A percentile compares a stretch with the other conserved stretches of the same genome.
Conservation (phyloP, 2,329 filamentous ascomycete genomes). For the Beauveria sp. region DNA sequence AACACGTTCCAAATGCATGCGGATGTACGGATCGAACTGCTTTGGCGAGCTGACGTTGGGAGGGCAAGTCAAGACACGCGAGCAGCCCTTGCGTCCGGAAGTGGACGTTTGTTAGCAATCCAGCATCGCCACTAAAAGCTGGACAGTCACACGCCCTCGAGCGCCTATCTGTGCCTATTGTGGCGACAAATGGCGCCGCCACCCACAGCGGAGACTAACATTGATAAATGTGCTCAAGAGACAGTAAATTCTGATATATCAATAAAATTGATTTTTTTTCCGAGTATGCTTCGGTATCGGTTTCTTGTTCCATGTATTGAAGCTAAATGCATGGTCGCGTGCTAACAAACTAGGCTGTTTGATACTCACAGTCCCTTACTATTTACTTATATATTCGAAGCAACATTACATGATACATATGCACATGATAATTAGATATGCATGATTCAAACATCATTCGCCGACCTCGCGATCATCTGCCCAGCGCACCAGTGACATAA, state of each 20-base stretch:
- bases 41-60: neutral
- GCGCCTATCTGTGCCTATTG: neutral
- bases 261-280: too few species aligned
- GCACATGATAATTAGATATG: neutral
- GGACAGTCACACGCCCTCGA: conserved; percentile 4
- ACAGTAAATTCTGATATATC: too few species aligned
- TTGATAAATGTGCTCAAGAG: too few species aligned
- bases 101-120: conserved; percentile 10
- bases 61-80: conserved; percentile 15
- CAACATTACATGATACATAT: neutral
- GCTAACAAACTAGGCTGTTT: too few species aligned
- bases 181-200: neutral
- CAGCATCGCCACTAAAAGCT: conserved; percentile 9
- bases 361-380: too few species aligned
- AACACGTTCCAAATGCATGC: neutral
- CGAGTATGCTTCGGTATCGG: too few species aligned
- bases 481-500: conserved; percentile 41
- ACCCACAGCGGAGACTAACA: neutral
- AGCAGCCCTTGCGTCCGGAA: conserved; percentile 16
- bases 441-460: conserved; percentile 29
- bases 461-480: conserved; percentile 46
- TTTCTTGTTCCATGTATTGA: too few species aligned
- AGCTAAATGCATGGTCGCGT: neutral
- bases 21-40: neutral
- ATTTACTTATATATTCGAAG: too few species aligned